Conservation (phyloP, 192 early-diverging fungal genomes). For the Umbelopsis vinacea region DNA sequence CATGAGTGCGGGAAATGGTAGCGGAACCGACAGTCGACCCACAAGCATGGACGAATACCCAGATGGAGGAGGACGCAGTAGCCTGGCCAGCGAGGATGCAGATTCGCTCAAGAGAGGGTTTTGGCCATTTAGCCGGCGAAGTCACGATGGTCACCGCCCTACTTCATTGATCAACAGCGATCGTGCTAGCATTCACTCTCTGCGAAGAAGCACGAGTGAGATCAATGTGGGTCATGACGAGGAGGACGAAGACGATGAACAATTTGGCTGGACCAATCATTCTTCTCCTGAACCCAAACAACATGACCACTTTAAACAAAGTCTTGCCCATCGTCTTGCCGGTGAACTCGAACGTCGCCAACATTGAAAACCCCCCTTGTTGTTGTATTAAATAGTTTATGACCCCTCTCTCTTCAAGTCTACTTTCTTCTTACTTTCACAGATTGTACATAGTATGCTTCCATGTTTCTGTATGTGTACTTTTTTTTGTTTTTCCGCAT, state of each 20-base stretch:
- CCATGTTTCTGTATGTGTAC: no score
- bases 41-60: conserved; percentile 45
- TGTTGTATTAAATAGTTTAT: background rate
- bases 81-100: conserved; percentile 2
- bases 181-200: conserved; percentile 5
- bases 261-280: conserved; percentile 16
- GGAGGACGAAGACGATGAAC: conserved; percentile 3
- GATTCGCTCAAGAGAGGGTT: background rate
- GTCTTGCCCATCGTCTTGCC: conserved; percentile 12
- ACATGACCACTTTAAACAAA: background rate
- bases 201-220: conserved; percentile 1
- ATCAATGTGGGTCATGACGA: conserved; percentile 7
- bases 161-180: background rate
- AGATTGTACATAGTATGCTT: no score
- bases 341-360: conserved; percentile 19
- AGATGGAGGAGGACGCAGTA: background rate
- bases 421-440: no score
- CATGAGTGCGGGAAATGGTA: conserved; percentile 31
- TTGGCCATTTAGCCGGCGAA: conserved; percentile 29
- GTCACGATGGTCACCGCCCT: conserved; percentile 10
- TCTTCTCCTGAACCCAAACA: background rate
- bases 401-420: no score
- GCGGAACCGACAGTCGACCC: conserved; percentile 43
- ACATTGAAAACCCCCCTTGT: background rate
- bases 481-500: no score